phyloP scores from a whole-genome alignment of 345 rosid species.

The Arabidopsis suecica region DNA sequence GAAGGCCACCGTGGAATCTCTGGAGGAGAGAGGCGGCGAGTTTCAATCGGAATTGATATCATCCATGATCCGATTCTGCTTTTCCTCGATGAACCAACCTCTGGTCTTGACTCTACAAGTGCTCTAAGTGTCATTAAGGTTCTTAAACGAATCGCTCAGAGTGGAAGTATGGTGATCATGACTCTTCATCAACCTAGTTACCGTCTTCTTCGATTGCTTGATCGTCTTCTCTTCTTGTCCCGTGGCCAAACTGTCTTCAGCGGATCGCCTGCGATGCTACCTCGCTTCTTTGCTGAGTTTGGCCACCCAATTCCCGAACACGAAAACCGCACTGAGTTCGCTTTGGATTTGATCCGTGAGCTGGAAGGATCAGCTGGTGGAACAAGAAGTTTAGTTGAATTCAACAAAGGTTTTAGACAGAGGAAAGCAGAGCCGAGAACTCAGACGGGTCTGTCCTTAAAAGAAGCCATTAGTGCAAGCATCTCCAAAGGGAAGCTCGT shows the following conservation, averaged over 20 bases:
- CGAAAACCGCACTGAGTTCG: constrained; percentile 90
- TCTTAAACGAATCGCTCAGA: constrained; percentile 79
- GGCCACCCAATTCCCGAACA: constrained; percentile 86
- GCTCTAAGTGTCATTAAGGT: constrained; percentile 91
- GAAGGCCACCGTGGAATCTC: constrained; percentile 95
- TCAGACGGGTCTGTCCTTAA: constrained; percentile 31
- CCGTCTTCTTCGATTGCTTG: constrained; percentile 68
- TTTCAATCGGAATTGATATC: constrained; percentile 86
- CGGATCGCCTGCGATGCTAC: constrained; percentile 68
- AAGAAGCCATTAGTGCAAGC: constrained; percentile 47
- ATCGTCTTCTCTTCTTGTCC: constrained; percentile 73
- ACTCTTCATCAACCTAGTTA: constrained; percentile 91
- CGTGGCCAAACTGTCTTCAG: constrained; percentile 93
- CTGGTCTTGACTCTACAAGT: constrained; percentile 89
- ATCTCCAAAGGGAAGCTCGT: constrained; percentile 46
- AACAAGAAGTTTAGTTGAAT: constrained; percentile 75
- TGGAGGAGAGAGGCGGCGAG: constrained; percentile 88
- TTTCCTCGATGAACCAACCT: constrained; percentile 90
- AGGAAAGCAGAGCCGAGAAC: constrained; percentile 45
- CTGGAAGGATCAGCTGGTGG: constrained; percentile 90
- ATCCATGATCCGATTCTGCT: constrained; percentile 87
- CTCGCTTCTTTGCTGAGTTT: constrained; percentile 63
- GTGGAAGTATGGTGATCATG: constrained; percentile 92
- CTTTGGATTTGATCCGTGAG: constrained; percentile 77
- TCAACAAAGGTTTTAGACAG: constrained; percentile 49